phyloP scores from a whole-genome alignment of 495 filamentous ascomycete species.

The Hypoxylon fragiforme region DNA sequence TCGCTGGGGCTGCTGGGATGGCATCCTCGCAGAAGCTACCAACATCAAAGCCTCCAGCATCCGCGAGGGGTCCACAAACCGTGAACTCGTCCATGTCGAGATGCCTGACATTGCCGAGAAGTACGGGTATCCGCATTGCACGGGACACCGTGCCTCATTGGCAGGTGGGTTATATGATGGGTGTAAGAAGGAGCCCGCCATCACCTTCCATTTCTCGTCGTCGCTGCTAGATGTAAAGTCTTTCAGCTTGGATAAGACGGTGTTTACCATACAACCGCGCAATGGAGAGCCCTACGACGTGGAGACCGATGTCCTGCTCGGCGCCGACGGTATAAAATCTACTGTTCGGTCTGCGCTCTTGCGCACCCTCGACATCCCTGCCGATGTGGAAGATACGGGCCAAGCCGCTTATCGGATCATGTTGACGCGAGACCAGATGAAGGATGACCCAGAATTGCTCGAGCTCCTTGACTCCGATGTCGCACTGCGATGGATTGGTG shows the following conservation, averaged over 20 bases:
- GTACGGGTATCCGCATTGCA: constrained; percentile 77
- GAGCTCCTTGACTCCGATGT: constrained; percentile 65
- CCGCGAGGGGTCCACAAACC: constrained; percentile 65
- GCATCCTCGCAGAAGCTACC: constrained; percentile 65
- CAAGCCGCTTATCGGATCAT: constrained; percentile 88
- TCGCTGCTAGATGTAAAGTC: constrained; percentile 56
- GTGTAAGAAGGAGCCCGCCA: constrained; percentile 63
- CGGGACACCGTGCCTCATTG: constrained; percentile 74
- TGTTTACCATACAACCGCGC: constrained; percentile 60
- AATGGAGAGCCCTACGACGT: constrained; percentile 59
- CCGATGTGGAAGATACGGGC: constrained; percentile 68
- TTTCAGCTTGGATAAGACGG: constrained; percentile 55
- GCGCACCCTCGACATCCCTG: constrained; percentile 53
- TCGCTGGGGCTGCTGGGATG: constrained; percentile 66
- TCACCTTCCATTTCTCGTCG: constrained; percentile 71
- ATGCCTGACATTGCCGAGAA: constrained; percentile 66
- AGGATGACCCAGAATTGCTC: constrained; percentile 66
- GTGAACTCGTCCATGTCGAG: constrained; percentile 69
- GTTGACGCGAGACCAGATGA: constrained; percentile 69
- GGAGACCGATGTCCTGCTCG: constrained; percentile 70
- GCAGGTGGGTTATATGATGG: constrained; percentile 68
- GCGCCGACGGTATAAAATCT: constrained; percentile 74
- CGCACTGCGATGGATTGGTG: constrained; percentile 80
- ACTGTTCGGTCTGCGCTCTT: constrained; percentile 65
- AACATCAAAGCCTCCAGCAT: constrained; percentile 51